These are phyloP conservation scores for Holtermanniella nyarrowii DNA, from an alignment of 768 basidiomycete species.

Conservation along the genomic window DNA sequence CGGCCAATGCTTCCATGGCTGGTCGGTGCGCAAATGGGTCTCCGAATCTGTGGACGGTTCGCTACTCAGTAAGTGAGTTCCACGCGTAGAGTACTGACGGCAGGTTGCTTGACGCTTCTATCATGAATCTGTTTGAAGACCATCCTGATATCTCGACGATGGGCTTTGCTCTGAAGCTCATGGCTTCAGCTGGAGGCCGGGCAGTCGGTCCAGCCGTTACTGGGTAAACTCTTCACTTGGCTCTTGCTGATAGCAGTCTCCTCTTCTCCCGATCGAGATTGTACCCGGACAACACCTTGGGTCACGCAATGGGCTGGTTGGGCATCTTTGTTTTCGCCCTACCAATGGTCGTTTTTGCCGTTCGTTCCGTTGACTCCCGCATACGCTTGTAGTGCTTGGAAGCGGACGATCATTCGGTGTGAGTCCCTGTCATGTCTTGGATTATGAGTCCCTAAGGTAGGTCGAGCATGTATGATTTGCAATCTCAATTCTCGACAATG, in stretches of 20 bases:
- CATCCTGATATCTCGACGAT: constrained; percentile 23
- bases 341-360: neutral
- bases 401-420: too few relatives aligned
- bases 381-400: too few relatives aligned
- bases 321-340: neutral
- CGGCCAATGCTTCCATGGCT: neutral
- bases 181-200: constrained; percentile 8
- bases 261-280: neutral
- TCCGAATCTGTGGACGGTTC: neutral
- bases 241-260: neutral
- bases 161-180: constrained; percentile 18
- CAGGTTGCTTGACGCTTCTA: neutral
- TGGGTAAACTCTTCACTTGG: constrained; percentile 8
- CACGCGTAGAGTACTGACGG: too few relatives aligned
- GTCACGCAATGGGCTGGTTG: neutral
- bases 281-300: neutral
- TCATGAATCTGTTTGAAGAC: constrained; percentile 18
- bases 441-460: too few relatives aligned
- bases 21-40: neutral
- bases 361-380: too few relatives aligned
- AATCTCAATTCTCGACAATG: too few relatives aligned
- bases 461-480: too few relatives aligned
- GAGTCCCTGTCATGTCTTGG: too few relatives aligned
- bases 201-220: constrained; percentile 4
- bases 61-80: neutral